phyloP scores from a whole-genome alignment of 106 monocot species.

The Triglochin maritima region DNA sequence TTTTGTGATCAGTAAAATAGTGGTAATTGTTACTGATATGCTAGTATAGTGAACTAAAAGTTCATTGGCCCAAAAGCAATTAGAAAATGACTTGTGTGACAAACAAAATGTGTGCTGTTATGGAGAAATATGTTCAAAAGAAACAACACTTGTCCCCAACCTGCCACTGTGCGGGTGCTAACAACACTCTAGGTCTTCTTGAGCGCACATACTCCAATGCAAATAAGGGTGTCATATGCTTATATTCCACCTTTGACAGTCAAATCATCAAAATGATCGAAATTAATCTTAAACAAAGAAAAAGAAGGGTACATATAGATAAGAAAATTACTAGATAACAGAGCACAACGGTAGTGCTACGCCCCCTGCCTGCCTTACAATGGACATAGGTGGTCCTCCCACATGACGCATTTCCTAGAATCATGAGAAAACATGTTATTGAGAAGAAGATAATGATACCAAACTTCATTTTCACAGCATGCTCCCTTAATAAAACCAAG shows the following conservation, averaged over 20 bases:
- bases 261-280: background rate
- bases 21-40: too few relatives aligned
- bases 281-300: background rate
- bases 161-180: conserved; percentile 74
- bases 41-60: too few relatives aligned
- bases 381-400: conserved; percentile 91
- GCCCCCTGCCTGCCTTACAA: conserved; percentile 97
- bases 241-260: conserved; percentile 50
- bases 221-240: conserved; percentile 62
- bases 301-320: background rate
- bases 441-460: background rate
- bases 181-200: conserved; percentile 62
- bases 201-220: conserved; percentile 67
- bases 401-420: conserved; percentile 48
- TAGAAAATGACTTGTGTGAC: too few relatives aligned
- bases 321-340: conserved; percentile 63
- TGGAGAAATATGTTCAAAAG: too few relatives aligned
- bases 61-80: too few relatives aligned
- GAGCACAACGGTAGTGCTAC: conserved; percentile 91
- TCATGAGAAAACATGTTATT: conserved; percentile 4
- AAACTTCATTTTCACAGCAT: background rate
- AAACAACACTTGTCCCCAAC: conserved; percentile 15
- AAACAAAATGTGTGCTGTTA: too few relatives aligned
- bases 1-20: too few relatives aligned
- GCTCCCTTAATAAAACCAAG: too few relatives aligned